Evolutionary conservation across 2,329 filamentous ascomycete genomes (phyloP), one percentile per base, ranked within the genome.

Genomic region (Aureobasidium sp.): DNA sequence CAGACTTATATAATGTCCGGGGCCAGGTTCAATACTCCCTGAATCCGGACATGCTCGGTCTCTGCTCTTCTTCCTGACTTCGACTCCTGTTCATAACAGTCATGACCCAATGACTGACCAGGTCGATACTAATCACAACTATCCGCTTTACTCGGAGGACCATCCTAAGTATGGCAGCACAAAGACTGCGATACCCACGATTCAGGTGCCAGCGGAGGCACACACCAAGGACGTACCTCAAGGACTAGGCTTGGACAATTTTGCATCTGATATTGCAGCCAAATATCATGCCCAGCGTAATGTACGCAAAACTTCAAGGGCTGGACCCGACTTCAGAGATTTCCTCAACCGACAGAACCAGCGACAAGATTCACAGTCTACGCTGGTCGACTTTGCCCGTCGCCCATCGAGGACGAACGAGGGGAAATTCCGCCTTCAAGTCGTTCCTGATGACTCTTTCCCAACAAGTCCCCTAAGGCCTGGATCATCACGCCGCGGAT

Each of bases 101-200:
- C 54, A 48, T 48, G 54, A 58, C 31, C 53, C 42, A 29, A 58
- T 58, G 54, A 58, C 54, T 48, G 54, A 48, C 54, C 54, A 58
- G 24, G 29, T 48, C 24, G 45, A 54, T 47, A 49, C 60, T 56
- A 61, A 61, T 44, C 17, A 35, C 50, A 47, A 24, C 33, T 56
- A 61, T 47, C 60, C 60, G 31, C 49, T 61, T 8, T 61, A 61
- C 40, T 61, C 60, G 33, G 60, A 61, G 24, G 60, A 61, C 42
- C 60, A 61, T 49, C 60, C 60, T 12, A 61, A 61, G 27, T 61
- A 53, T 53, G 60, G 60, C 48, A 61, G 33, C 24, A 35, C 60
- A 44, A 48, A 37, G n/a, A 39, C 48, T 39, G 31, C 17, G n/a
- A 42, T 50, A 19, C 42, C 49, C 7, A 54, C 42, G 19, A 29